Conservation (phyloP, 257 asterid species). For the Lycium barbarum region DNA sequence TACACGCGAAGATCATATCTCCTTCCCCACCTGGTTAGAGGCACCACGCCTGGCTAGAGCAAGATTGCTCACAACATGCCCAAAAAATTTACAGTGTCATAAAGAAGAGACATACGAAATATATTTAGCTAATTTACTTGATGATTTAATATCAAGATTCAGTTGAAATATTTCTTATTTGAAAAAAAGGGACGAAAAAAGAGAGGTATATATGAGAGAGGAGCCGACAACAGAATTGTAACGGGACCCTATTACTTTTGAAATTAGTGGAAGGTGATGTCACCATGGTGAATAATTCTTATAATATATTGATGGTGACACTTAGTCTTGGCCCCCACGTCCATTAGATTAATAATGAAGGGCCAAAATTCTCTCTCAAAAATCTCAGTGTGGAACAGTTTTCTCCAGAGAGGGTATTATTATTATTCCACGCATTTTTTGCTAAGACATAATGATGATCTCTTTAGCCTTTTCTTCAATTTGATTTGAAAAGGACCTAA, state of each 20-base stretch:
- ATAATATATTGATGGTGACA: conserved; percentile 5
- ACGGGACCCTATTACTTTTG: neutral
- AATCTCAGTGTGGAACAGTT: neutral
- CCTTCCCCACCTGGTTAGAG: neutral
- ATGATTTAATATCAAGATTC: neutral
- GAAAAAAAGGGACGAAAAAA: neutral
- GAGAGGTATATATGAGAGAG: neutral
- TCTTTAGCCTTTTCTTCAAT: conserved; percentile 25
- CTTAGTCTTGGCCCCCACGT: neutral
- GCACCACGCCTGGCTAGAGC: neutral
- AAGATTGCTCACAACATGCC: neutral
- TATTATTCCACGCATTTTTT: neutral
- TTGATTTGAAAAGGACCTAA: neutral
- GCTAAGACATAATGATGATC: neutral
- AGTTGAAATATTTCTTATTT: neutral
- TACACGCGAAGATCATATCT: neutral
- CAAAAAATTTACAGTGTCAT: neutral
- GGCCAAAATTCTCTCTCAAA: neutral
- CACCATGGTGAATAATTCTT: neutral
- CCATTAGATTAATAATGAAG: conserved; percentile 18
- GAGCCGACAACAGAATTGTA: conserved; percentile 21
- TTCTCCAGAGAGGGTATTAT: neutral
- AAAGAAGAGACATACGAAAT: neutral
- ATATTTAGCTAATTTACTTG: neutral
- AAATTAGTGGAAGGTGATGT: conserved; percentile 15